Evolutionary conservation across 2,329 filamentous ascomycete genomes (phyloP).

Genomic region (Hymenoscyphus fraxineus): DNA sequence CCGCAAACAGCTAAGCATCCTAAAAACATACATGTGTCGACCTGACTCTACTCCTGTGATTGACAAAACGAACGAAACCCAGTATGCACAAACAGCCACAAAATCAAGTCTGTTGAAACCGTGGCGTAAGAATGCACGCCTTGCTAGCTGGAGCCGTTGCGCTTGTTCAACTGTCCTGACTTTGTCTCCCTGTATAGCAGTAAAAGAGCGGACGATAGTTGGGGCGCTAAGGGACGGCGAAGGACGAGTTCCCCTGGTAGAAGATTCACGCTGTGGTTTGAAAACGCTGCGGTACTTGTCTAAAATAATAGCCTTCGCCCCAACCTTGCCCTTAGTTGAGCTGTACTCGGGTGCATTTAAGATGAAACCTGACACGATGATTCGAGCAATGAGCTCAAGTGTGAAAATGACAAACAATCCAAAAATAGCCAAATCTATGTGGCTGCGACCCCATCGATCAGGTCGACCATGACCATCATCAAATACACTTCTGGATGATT

Average conservation of each 20-base stretch:
- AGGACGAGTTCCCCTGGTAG: conserved; percentile 23
- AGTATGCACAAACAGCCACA: conserved; percentile 89
- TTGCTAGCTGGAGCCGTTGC: conserved; percentile 79
- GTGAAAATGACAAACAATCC: conserved; percentile 87
- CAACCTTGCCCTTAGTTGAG: conserved; percentile 75
- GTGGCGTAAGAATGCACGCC: conserved; percentile 88
- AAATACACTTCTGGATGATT: conserved; percentile 71
- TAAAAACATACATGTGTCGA: conserved; percentile 81
- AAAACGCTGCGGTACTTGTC: conserved; percentile 78
- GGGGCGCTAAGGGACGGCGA: conserved; percentile 24
- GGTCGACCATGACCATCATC: conserved; percentile 49
- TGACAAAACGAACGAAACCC: conserved; percentile 79
- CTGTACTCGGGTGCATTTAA: conserved; percentile 90
- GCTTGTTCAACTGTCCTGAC: conserved; percentile 68
- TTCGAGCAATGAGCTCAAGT: conserved; percentile 74
- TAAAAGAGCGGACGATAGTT: conserved; percentile 39
- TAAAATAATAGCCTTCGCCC: conserved; percentile 68
- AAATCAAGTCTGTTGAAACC: conserved; percentile 96
- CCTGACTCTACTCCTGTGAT: conserved; percentile 64
- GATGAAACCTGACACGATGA: conserved; percentile 90
- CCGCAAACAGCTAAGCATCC: conserved; percentile 92
- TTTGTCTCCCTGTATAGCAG: conserved; percentile 58
- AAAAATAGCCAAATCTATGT: conserved; percentile 55
- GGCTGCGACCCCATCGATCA: conserved; percentile 58
- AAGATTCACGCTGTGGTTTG: conserved; percentile 66